Conservation (phyloP, 106 monocot genomes). For the Dendrobium nobile region DNA sequence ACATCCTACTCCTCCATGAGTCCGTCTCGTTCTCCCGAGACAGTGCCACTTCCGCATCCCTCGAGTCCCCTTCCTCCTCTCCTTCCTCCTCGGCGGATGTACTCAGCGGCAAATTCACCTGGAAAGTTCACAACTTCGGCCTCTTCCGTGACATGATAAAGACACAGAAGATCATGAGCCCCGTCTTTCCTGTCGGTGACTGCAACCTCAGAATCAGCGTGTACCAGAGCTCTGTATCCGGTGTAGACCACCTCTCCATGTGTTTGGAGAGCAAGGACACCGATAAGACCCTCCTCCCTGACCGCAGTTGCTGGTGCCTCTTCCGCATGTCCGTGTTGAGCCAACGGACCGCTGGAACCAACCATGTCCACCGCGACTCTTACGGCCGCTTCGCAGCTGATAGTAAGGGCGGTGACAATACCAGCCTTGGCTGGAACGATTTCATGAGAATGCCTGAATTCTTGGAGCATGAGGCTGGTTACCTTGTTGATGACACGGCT, state of each 20-base stretch:
- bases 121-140: conserved; percentile 76
- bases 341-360: conserved; percentile 46
- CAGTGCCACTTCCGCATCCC: conserved; percentile 6
- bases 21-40: conserved; percentile 46
- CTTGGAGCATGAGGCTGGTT: conserved; percentile 42
- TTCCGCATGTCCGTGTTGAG: conserved; percentile 81
- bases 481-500: conserved; percentile 56
- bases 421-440: conserved; percentile 94
- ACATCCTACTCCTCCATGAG: conserved; percentile 73
- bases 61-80: conserved; percentile 7
- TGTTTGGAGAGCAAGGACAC: conserved; percentile 96
- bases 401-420: conserved; percentile 69
- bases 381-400: conserved; percentile 89
- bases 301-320: conserved; percentile 91
- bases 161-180: conserved; percentile 94
- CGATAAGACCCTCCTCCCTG: conserved; percentile 39
- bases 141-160: conserved; percentile 81
- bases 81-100: conserved; percentile 21
- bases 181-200: conserved; percentile 75
- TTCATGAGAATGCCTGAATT: conserved; percentile 84
- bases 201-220: conserved; percentile 84
- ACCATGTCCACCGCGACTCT: conserved; percentile 74
- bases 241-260: conserved; percentile 70
- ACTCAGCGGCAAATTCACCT: conserved; percentile 74
- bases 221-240: conserved; percentile 69